A percentile compares a stretch with the other conserved stretches of the same genome.
phyloP scores from a whole-genome alignment of 2,329 filamentous ascomycete genomes.

The Akanthomyces lecanii region DNA sequence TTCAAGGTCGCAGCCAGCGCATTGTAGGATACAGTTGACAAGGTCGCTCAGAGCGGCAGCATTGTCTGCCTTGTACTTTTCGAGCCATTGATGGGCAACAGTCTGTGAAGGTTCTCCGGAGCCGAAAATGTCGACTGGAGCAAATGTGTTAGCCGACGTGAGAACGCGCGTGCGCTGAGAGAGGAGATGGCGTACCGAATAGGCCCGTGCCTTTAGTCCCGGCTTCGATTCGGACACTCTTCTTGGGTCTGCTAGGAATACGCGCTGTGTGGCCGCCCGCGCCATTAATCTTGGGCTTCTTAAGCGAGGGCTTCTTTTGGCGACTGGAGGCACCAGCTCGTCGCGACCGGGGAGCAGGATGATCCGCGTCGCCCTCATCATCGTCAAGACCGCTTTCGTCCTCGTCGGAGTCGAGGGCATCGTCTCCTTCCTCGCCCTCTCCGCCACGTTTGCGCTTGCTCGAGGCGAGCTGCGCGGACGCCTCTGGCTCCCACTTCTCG shows the following conservation, averaged over 20 bases:
- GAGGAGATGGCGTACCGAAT: constrained; percentile 42
- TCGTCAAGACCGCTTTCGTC: constrained; percentile 40
- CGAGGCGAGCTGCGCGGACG: constrained; percentile 34
- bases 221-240: constrained; percentile 49
- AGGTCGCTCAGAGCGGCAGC: constrained; percentile 55
- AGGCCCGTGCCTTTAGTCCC: constrained; percentile 49
- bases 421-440: constrained; percentile 42
- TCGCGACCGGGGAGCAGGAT: constrained; percentile 34
- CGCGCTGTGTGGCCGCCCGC: constrained; percentile 39
- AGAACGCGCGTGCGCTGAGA: constrained; percentile 22
- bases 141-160: constrained; percentile 21
- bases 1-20: constrained; percentile 75
- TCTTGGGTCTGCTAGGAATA: constrained; percentile 53
- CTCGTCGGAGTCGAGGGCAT: constrained; percentile 44
- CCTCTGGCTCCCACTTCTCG: constrained; percentile 55
- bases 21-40: constrained; percentile 63
- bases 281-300: constrained; percentile 60
- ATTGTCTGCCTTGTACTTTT: constrained; percentile 52
- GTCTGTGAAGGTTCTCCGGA: constrained; percentile 53
- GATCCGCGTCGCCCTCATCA: constrained; percentile 44
- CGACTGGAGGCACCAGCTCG: constrained; percentile 41
- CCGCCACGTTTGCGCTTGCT: constrained; percentile 57
- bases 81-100: constrained; percentile 58
- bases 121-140: constrained; percentile 58
- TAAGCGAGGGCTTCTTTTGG: constrained; percentile 54